Percentiles rank a stretch among this genome's conserved stretches.
Evolutionary conservation across 306 rosid genomes (phyloP).

Genomic region (Mimosa bimucronata): DNA sequence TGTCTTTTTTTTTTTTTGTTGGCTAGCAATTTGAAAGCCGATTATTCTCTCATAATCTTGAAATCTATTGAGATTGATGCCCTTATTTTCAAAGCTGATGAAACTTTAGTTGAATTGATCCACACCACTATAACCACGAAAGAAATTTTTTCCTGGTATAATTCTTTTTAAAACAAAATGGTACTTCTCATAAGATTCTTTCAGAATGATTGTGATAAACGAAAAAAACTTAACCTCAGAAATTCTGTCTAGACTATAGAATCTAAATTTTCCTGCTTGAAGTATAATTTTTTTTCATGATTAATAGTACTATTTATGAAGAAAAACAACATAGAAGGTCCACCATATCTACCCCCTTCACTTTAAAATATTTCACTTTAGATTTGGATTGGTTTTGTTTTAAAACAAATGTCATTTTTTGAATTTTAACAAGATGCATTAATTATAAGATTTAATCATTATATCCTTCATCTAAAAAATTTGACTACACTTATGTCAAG

Average conservation of each 20-base stretch:
- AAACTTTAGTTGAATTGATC: neutral
- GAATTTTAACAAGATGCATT: neutral
- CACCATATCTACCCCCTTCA: neutral
- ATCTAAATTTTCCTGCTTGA: neutral
- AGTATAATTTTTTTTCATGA: neutral
- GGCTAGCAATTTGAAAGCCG: neutral
- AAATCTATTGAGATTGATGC: neutral
- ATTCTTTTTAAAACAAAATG: neutral
- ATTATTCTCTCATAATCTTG: neutral
- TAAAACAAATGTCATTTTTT: neutral
- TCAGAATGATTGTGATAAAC: neutral
- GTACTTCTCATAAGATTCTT: neutral
- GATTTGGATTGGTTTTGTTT: neutral
- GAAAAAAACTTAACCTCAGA: neutral
- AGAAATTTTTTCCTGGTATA: neutral
- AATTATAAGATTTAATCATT: too few relatives aligned
- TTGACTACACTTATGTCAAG: too few relatives aligned
- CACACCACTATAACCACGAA: neutral
- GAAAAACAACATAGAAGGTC: neutral
- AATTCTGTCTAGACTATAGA: neutral
- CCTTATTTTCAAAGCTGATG: neutral
- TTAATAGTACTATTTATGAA: neutral
- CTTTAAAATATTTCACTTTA: neutral
- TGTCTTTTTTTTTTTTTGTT: rapidly evolving
- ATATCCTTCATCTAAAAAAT: too few relatives aligned